phyloP scores from a whole-genome alignment of 257 asterid species.

The Solanum sparsipilum region DNA sequence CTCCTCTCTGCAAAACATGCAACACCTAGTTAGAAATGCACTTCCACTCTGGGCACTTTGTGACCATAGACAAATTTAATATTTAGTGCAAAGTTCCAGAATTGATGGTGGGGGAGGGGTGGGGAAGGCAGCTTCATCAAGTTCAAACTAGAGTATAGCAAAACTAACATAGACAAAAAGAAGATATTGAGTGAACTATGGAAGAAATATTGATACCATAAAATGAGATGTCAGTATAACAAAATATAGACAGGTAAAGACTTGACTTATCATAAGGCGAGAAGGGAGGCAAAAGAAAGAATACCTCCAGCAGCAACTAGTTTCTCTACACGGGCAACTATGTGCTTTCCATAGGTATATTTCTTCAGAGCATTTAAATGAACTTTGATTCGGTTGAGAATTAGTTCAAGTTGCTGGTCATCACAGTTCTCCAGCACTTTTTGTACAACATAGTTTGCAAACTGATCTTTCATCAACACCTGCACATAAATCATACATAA shows the following conservation, averaged over 20 bases:
- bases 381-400: conserved; percentile 57
- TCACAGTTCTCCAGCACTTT: conserved; percentile 81
- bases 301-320: conserved; percentile 89
- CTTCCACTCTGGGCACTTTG: not conserved
- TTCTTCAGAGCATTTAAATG: conserved; percentile 70
- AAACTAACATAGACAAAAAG: not conserved
- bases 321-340: conserved; percentile 84
- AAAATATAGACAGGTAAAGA: not conserved
- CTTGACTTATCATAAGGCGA: not conserved
- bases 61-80: not conserved
- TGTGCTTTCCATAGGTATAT: conserved; percentile 80
- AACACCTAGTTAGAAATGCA: not conserved
- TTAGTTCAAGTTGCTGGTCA: conserved; percentile 61
- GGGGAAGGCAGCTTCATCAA: not conserved
- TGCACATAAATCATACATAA: not conserved
- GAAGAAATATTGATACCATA: not conserved
- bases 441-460: conserved; percentile 79
- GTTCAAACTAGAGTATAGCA: not conserved
- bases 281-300: not conserved
- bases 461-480: conserved; percentile 87
- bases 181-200: not conserved
- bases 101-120: not conserved
- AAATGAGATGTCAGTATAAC: not conserved
- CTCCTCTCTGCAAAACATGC: conserved; percentile 54
- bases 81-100: not conserved